These are phyloP conservation scores for Cutaneotrichosporon curvatum DNA, from an alignment of 1,284 basidiomycete species.

Conservation along the genomic window DNA sequence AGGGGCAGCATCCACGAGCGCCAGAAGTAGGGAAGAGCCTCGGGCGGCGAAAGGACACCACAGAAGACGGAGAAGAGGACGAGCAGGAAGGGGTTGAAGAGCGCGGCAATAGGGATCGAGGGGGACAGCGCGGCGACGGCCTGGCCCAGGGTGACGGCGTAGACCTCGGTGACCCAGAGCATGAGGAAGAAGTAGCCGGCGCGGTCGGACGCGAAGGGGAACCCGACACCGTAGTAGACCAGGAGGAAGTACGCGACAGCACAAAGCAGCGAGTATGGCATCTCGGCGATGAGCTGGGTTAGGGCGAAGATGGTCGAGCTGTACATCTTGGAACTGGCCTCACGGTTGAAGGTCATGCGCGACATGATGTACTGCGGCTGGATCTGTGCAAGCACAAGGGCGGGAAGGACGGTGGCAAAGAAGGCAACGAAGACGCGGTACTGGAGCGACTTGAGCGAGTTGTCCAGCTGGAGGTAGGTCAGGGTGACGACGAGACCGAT, in stretches of 20 bases:
- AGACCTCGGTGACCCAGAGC: constrained; percentile 67
- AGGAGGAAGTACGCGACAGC: constrained; percentile 66
- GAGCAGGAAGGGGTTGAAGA: constrained; percentile 71
- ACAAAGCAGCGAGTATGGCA: constrained; percentile 57
- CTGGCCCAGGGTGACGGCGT: constrained; percentile 67
- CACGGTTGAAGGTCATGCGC: constrained; percentile 54
- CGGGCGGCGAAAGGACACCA: constrained; percentile 66
- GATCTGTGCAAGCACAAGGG: constrained; percentile 50
- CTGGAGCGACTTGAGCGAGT: constrained; percentile 65
- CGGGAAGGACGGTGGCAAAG: constrained; percentile 42
- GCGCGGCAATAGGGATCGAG: constrained; percentile 58
- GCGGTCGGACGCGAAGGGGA: constrained; percentile 28
- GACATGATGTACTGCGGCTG: constrained; percentile 81
- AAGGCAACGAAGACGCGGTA: constrained; percentile 65
- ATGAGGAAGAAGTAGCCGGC: constrained; percentile 50
- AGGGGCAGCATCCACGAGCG: constrained; percentile 51
- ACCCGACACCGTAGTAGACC: constrained; percentile 41
- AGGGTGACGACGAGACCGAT: constrained; percentile 74
- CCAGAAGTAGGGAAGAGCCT: constrained; percentile 63
- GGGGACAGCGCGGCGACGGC: constrained; percentile 63
- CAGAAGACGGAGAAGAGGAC: constrained; percentile 66
- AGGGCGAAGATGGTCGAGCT: constrained; percentile 60
- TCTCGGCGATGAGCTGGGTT: constrained; percentile 72
- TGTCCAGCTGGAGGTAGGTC: constrained; percentile 71
- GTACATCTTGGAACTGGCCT: constrained; percentile 51